Evolutionary conservation across 2,329 filamentous ascomycete genomes (phyloP).

Genomic region (Orbilia brochopaga): DNA sequence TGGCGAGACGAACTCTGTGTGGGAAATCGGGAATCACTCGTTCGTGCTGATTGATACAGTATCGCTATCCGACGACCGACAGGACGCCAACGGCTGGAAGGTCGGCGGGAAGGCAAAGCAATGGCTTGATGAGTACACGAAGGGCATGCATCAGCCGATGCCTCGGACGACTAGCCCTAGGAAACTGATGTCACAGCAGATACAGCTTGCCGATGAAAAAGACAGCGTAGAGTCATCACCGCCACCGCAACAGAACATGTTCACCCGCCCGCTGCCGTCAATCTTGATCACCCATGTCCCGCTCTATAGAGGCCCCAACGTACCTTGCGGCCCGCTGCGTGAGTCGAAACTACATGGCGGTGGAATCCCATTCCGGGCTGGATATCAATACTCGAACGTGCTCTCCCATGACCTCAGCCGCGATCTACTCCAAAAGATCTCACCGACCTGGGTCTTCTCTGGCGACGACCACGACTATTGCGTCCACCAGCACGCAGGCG

Average conservation of each 20-base stretch:
- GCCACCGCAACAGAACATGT: slow-evolving; percentile 36
- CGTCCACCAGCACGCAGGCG: slow-evolving; percentile 77
- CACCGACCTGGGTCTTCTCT: slow-evolving; percentile 85
- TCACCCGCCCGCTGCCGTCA: slow-evolving; percentile 72
- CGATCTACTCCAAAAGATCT: slow-evolving; percentile 75
- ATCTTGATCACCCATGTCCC: slow-evolving; percentile 91
- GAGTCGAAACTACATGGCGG: slow-evolving; percentile 62
- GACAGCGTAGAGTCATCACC: slow-evolving; percentile 58
- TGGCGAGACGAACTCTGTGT: slow-evolving; percentile 86
- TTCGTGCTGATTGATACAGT: slow-evolving; percentile 91
- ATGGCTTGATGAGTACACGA: slow-evolving; percentile 66
- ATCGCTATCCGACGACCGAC: slow-evolving; percentile 77
- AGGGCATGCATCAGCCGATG: slow-evolving; percentile 64
- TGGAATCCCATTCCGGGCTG: slow-evolving; percentile 77
- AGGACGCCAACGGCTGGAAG: slow-evolving; percentile 70
- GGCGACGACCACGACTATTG: slow-evolving; percentile 99
- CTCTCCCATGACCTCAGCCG: slow-evolving; percentile 77
- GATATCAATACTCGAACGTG: slow-evolving; percentile 98
- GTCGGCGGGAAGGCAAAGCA: slow-evolving; percentile 67
- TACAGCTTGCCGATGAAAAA: slow-evolving; percentile 59
- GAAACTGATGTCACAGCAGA: slow-evolving; percentile 58
- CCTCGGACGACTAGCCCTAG: slow-evolving; percentile 45
- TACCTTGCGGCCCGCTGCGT: slow-evolving; percentile 83
- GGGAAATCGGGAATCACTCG: slow-evolving; percentile 91
- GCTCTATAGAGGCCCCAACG: slow-evolving; percentile 78